A percentile compares a stretch with the other conserved stretches of the same genome.
Conservation (phyloP, 2,329 filamentous ascomycete genomes). For the Trichophyton simii region DNA sequence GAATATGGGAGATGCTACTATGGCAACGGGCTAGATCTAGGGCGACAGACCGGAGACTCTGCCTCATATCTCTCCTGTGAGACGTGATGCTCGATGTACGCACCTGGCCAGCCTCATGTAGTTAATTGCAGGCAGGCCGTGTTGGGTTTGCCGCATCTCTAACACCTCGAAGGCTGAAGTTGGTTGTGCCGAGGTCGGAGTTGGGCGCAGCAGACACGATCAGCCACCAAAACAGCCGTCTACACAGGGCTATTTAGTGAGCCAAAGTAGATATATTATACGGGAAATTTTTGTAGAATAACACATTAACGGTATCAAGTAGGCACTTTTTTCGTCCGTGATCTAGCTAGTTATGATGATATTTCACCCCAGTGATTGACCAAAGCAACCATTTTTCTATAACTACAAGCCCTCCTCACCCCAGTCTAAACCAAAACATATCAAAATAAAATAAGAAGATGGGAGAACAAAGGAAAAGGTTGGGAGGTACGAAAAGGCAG, state of each 20-base stretch:
- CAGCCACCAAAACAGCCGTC: background rate
- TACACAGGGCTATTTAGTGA: background rate
- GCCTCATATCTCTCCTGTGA: background rate
- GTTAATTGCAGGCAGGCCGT: too few species aligned
- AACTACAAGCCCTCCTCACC: background rate
- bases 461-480: background rate
- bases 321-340: background rate
- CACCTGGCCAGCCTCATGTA: background rate
- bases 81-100: background rate
- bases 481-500: background rate
- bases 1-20: background rate
- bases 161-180: background rate
- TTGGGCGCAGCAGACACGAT: background rate
- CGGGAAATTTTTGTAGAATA: too few species aligned
- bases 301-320: background rate
- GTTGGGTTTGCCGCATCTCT: background rate
- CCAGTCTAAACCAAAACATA: constrained; percentile 1
- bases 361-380: background rate
- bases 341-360: background rate
- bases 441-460: background rate
- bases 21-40: background rate
- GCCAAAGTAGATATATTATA: too few species aligned
- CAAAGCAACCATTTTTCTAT: background rate
- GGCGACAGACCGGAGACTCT: background rate
- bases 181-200: background rate